Evolutionary conservation across 2,329 filamentous ascomycete genomes (phyloP), one percentile per base, ranked within the genome.

Genomic region (Cryphonectria naterciae): DNA sequence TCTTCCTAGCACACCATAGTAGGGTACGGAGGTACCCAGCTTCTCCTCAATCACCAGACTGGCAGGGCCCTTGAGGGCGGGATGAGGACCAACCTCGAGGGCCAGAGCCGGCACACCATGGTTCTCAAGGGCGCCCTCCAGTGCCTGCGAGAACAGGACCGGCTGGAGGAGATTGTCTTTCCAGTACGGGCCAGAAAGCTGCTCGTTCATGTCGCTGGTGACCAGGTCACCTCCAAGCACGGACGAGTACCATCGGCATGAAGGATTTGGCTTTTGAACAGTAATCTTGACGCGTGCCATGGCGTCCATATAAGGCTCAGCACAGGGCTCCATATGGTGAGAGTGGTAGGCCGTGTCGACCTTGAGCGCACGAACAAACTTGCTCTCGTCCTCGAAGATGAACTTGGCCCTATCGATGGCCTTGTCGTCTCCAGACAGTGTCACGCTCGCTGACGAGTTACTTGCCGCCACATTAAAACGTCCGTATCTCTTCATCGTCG

Each of bases 281-380:
- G n/a, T 37, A 22, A 61, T 35, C 28, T 61, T 37, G 56, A 28
- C 17, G 8, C 56, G 56, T 2, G 56, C 56, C 56, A 61, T 19
- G 28, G 58, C 32, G 6, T 65, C 68, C 22, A 75, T 43, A 52
- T 70, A 72, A 15, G 28, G 61, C 2, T 72, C 54, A 72, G 71
- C 19, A 61, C 69, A 72, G 6, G 65, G 68, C 0, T 49, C 35
- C 79, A 83, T 83, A 65, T 82, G 80, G 46, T 78, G 77, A 0
- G 81, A 82, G 68, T 82, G 80, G 64, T 84, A 84, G 0, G 83
- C 83, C 8, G 70, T 80, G 68, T 82, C 79, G 2, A 83, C 80
- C n/a, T 77, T 75, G 0, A 85, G 75, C 0, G 70, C 49, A 4
- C 80, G 73, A 1, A 75, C 71, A 67, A 83, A 79, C 8, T 75